Base-by-base conservation (phyloP, 805 yeast genomes). In the Ascoidea asiatica region DNA sequence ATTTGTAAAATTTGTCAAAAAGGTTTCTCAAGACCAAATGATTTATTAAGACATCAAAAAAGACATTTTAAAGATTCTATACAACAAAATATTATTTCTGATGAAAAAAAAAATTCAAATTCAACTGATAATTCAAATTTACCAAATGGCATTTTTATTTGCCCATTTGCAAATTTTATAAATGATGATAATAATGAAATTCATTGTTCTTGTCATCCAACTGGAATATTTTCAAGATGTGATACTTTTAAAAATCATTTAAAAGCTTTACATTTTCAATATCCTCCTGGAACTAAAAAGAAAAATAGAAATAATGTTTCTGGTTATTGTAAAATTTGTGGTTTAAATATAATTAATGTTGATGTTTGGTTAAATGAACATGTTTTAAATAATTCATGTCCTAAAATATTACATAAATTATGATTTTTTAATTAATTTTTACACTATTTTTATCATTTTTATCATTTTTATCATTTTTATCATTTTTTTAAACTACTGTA, bases 161-260 rank as follows among this genome's bases (percentile, higher is more conserved):
- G 51, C 36, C 51, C 51, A n/a, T 48, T 42, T 38, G 43, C 41
- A 40, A 17, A 23, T 19, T 43, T 35, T 8, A 38, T 4, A 17
- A 38, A 23, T 18, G 8, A 22, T 33, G 38, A 39, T 21, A 6
- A 19, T 5, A 17, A 19, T 19, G 17, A 17, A 7, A 6, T n/a
- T 33, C 43, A 15, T 23, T 2, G 19, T 15, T 19, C 37, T 19
- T 87, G 95, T 56, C 97, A 88, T 58, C 72, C 74, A 44, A 76
- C 87, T 3, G 97, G 97, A 5, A 77, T 83, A 23, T 88, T 88
- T 55, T 77, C 88, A 11, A 70, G 97, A 39, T 84, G 95, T 58
- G 97, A 88, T 58, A 88, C 97, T 4, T 88, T 76, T 64, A 88
- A 88, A 57, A 88, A 88, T 62, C 97, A 88, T 62, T 66, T 88